Percentiles rank a stretch among this genome's conserved stretches.
phyloP scores from a whole-genome alignment of 768 basidiomycete genomes.

The Tylopilus subfusipes region DNA sequence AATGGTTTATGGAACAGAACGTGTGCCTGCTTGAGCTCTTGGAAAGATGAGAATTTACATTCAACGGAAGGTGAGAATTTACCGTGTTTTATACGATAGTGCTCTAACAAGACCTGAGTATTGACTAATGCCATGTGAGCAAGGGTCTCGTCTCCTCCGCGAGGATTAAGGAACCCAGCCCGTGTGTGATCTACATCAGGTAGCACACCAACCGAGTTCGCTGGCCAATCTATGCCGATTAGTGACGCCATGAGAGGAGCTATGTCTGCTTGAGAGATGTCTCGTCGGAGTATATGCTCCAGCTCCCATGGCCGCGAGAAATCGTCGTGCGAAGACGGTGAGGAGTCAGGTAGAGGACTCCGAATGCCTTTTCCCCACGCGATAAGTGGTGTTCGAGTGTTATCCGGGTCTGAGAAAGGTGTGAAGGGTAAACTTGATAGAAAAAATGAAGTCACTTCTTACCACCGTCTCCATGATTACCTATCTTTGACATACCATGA shows the following conservation, averaged over 20 bases:
- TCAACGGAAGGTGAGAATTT: conserved; percentile 11
- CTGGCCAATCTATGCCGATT: conserved; percentile 71
- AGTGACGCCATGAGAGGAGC: conserved; percentile 75
- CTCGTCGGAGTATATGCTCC: conserved; percentile 55
- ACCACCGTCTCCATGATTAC: conserved; percentile 90
- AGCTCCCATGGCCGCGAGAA: conserved; percentile 68
- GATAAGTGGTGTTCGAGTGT: conserved; percentile 79
- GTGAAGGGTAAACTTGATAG: conserved; percentile 3
- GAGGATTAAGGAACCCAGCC: conserved; percentile 55
- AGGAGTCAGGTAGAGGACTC: conserved; percentile 55
- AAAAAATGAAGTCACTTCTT: conserved; percentile 22
- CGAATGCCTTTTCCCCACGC: conserved; percentile 81
- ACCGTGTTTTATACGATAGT: conserved; percentile 78
- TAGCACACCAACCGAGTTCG: conserved; percentile 77
- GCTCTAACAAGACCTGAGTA: conserved; percentile 68
- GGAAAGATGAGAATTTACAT: conserved; percentile 1
- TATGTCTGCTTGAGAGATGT: conserved; percentile 83
- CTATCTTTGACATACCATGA: conserved; percentile 86
- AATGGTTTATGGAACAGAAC: conserved; percentile 66
- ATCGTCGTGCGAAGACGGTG: conserved; percentile 60
- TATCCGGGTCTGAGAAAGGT: conserved; percentile 69
- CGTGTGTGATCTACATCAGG: conserved; percentile 65
- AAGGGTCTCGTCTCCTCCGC: conserved; percentile 44
- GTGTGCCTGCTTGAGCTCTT: conserved; percentile 60
- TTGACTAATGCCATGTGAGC: conserved; percentile 62